Base-by-base conservation (phyloP, 176 grass and related monocot genomes). In the Tuctoria greenei region DNA sequence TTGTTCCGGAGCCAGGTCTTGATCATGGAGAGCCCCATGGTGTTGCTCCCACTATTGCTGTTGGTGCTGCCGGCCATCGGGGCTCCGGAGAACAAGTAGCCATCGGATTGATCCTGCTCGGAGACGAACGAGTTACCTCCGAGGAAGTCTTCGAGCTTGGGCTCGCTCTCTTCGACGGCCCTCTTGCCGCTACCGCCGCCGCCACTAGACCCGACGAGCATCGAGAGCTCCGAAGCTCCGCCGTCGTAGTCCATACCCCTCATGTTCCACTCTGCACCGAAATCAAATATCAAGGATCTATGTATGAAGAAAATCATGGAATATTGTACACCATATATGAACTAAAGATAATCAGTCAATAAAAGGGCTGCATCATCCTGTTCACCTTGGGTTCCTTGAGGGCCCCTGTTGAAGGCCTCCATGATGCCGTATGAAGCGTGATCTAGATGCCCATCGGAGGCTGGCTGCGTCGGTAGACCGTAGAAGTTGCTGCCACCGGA, bases 81-180 rank as follows among this genome's bases (percentile, higher is more conserved):
- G 14, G 76, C 76, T 0, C 81, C 80, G 10, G 90, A 82, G 67
- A 92, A 89, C 37, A 96, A 66, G 70, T 86, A 96, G 11, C 88
- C 69, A n/a, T 77, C 64, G 6, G 70, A 79, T 27, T 95, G 87
- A 38, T 95, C 86, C 47, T 92, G 95, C 61, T 90, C 87, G 26
- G 92, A 78, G 62, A 87, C 85, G 66, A 95, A 99, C 13, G 95
- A 99, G 73, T 92, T 87, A 23, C 89, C 85, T 14, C 89, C 89
- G 23, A 99, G 95, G 80, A 99, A 99, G 60, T 99, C 95, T 76
- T 99, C 95, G 0, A 99, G 91, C 85, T 95, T 99, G 28, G 95
- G 91, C 47, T 95, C 87, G 84, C 56, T 36, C 40, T 82, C 84
- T 45, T 82, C 87, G 12, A 82, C 36, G 31, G 64, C 72, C 62